These are phyloP conservation scores for Penicillium sp. DNA, from an alignment of 2,329 filamentous ascomycete species.

Conservation along the genomic window DNA sequence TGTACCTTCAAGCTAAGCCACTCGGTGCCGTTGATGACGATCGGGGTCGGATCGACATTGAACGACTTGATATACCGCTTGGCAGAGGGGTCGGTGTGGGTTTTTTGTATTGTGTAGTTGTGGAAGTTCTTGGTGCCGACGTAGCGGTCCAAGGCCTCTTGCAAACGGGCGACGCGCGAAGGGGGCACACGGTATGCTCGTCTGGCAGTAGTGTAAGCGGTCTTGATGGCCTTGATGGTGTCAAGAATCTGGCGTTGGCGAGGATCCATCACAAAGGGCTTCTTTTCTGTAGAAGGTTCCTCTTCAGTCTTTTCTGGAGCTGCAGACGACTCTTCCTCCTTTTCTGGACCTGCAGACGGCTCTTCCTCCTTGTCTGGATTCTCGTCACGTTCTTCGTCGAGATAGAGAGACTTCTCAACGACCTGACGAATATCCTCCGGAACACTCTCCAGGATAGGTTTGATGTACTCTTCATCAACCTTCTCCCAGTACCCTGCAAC, in stretches of 20 bases:
- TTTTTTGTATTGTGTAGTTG: conserved; percentile 95
- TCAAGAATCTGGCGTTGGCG: conserved; percentile 52
- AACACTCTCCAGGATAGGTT: conserved; percentile 54
- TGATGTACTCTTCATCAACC: conserved; percentile 73
- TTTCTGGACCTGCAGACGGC: conserved; percentile 9
- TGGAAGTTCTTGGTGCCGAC: conserved; percentile 86
- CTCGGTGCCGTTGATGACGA: conserved; percentile 85
- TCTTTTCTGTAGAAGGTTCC: conserved; percentile 4
- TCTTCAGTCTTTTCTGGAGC: conserved; percentile 10
- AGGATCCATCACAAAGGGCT: conserved; percentile 23
- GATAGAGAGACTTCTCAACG: conserved; percentile 39
- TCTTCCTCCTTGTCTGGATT: conserved; percentile 14
- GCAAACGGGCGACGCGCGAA: conserved; percentile 66
- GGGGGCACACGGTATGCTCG: conserved; percentile 74
- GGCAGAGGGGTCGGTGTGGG: conserved; percentile 70
- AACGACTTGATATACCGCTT: conserved; percentile 93
- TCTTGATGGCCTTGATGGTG: conserved; percentile 69
- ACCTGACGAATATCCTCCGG: conserved; percentile 40
- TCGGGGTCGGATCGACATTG: conserved; percentile 65
- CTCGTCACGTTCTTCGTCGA: conserved; percentile 32
- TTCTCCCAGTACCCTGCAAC: conserved; percentile 76
- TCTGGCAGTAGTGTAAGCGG: conserved; percentile 76
- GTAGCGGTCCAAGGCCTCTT: conserved; percentile 68
- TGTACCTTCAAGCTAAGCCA: conserved; percentile 96
- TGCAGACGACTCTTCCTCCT: conserved; percentile 1